Evolutionary conservation across 2,329 filamentous ascomycete genomes (phyloP), one percentile per base, ranked within the genome.

Genomic region (Botrytis hyacinthi): DNA sequence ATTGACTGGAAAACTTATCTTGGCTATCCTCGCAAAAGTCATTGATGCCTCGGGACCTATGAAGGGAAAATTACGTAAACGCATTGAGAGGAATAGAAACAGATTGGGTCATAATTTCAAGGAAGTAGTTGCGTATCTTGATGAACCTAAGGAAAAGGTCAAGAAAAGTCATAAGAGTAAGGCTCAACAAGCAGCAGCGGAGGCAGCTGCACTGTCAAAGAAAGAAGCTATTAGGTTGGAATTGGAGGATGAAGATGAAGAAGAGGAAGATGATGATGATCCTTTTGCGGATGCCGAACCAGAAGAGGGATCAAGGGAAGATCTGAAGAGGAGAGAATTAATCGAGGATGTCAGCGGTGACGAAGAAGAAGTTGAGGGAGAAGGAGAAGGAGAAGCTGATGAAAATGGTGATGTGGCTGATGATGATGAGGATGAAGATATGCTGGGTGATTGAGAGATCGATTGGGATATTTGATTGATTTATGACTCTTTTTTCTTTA

Each of bases 51-150:
- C 84, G 1, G 89, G 88, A 10, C 83, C 87, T 18, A 84, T 88
- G 44, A 87, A 87, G 14, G 90, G 89, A 44, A 89, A 88, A 80
- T 86, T 97, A 51, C 88, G 89, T 76, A 88, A 89, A 78, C 88
- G 94, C 32, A 85, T 99, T 35, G 86, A 92, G 78, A 87, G 93
- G 76, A 98, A 99, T 83, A 92, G 92, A 80, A 85, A 84, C n/a
- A 90, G 89, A 80, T 87, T 99, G 4, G 96, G 96, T 3, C 85
- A 88, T 63, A 98, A 96, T 81, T 97, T 93, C 85, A 93, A 92
- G 79, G 94, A 96, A 78, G 90, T 98, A 10, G 85, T 97, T 7
- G 88, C 89, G 14, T 96, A 92, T 81, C 85, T 98, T 6, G 94
- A 97, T 78, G 89, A 92, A 73, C 85, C 87, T 67, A 90, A 91